Evolutionary conservation across 2,329 filamentous ascomycete species (phyloP), one percentile per base, ranked within the genome.

Genomic region (Stachybotrys elegans): DNA sequence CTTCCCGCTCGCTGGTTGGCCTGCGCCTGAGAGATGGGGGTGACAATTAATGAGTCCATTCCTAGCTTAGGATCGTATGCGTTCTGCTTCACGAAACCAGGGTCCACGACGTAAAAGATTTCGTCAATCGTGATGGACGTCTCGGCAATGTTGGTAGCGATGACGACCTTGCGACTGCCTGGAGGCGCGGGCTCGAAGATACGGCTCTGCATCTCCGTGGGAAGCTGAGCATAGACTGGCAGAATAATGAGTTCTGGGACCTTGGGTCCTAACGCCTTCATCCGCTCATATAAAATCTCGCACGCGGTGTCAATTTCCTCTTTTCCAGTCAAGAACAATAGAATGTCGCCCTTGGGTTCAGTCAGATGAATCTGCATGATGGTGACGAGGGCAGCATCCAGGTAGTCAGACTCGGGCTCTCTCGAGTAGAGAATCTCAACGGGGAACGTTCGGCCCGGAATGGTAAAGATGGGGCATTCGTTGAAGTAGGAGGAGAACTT

Each of bases 281-380:
- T 97, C 17, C 94, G 82, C 63, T 98, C 93, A 57, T 83, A 91
- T 1, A 98, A 62, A 42, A 96, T 91, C 65, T 97, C 93, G 58
- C 89, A 95, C 19, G 86, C 83, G 0, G 90, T 95, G 58, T 98
- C 93, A 51, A 98, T 98, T 65, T 98, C 94, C 65, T 98, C 93
- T 60, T 96, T 91, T 6, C 93, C 93, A 0, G 94, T 98, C 55
- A 98, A 76, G 71, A 98, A 98, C 2, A 98, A 74, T n/a, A 98
- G 69, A 42, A 98, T 96, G 58, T 98, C 94, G 52, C 93, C 93
- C 16, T 84, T 78, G 6, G 91, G 89, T 58, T 98, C 93, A 2
- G 86, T 93, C 16, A 98, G 70, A 61, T 98, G 93, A 43, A 98
- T 97, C 60, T 97, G 89, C 92, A 98, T 96, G 39, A 96, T 90